Conservation (phyloP, 441 rosid genomes). For the Pelargonium fulgidum region DNA sequence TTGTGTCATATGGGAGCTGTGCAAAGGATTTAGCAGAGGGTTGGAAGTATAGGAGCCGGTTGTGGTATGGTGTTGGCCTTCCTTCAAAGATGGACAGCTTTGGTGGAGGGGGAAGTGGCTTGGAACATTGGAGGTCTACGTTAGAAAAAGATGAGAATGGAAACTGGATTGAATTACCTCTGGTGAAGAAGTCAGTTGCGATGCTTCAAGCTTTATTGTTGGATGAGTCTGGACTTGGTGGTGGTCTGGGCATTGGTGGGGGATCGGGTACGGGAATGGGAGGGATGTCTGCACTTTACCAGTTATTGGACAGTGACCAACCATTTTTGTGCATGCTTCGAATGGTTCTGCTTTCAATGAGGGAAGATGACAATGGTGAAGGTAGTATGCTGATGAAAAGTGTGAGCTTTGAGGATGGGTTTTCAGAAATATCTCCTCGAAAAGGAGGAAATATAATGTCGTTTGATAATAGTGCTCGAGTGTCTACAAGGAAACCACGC, state of each 20-base stretch:
- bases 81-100: conserved; percentile 56
- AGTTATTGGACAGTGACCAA: conserved; percentile 95
- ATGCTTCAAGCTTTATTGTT: conserved; percentile 97
- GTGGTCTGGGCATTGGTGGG: conserved; percentile 99
- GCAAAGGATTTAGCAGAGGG: conserved; percentile 90
- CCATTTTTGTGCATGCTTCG: conserved; percentile 99
- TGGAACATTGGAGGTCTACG: conserved; percentile 78
- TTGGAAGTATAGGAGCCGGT: conserved; percentile 95
- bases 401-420: conserved; percentile 44
- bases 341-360: conserved; percentile 96
- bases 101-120: conserved; percentile 97
- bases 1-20: conserved; percentile 97
- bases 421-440: conserved; percentile 42
- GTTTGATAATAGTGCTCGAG: conserved; percentile 49
- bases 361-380: conserved; percentile 94
- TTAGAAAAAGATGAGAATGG: conserved; percentile 93
- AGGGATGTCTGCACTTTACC: conserved; percentile 97
- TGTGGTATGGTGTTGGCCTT: conserved; percentile 95
- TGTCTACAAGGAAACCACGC: conserved; percentile 60
- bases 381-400: conserved; percentile 69
- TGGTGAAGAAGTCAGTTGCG: conserved; percentile 87
- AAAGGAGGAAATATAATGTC: conserved; percentile 36
- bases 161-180: conserved; percentile 92
- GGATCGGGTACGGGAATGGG: conserved; percentile 99
- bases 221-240: conserved; percentile 98